phyloP scores from a whole-genome alignment of 2,329 filamentous ascomycete genomes.

The Stagonosporopsis vannaccii region DNA sequence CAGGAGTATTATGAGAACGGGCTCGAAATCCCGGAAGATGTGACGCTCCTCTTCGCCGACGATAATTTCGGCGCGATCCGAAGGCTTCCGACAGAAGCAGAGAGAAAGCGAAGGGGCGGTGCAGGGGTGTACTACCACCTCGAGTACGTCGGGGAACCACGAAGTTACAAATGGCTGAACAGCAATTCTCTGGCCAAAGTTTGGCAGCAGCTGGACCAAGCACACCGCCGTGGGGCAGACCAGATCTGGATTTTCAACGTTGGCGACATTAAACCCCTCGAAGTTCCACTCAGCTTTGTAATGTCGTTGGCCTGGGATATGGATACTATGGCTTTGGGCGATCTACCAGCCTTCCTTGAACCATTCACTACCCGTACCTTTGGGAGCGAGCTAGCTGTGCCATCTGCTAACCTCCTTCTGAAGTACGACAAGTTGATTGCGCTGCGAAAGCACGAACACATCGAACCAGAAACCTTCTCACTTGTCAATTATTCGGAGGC shows the following conservation, averaged over 20 bases:
- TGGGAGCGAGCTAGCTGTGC: neutral
- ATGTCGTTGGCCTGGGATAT: slow-evolving; percentile 1
- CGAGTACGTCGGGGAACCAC: slow-evolving; percentile 4
- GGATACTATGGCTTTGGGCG: neutral
- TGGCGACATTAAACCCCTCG: neutral
- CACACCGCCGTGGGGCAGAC: neutral
- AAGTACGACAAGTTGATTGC: neutral
- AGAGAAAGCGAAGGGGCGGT: neutral
- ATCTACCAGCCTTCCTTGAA: neutral
- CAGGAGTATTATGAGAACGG: slow-evolving; percentile 1
- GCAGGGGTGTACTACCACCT: slow-evolving; percentile 7
- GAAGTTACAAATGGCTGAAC: slow-evolving; percentile 12
- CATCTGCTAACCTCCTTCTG: neutral
- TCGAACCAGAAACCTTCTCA: neutral
- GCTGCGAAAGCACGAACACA: neutral
- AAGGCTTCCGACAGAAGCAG: neutral
- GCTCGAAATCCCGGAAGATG: neutral
- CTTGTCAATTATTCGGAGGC: neutral
- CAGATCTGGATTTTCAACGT: slow-evolving; percentile 5
- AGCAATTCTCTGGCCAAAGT: slow-evolving; percentile 2
- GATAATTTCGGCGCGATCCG: neutral
- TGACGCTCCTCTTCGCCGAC: neutral
- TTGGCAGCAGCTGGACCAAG: slow-evolving; percentile 1
- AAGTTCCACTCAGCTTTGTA: neutral
- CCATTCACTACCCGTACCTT: neutral